phyloP scores from a whole-genome alignment of 768 basidiomycete genomes.

The Boletus rubropictus region DNA sequence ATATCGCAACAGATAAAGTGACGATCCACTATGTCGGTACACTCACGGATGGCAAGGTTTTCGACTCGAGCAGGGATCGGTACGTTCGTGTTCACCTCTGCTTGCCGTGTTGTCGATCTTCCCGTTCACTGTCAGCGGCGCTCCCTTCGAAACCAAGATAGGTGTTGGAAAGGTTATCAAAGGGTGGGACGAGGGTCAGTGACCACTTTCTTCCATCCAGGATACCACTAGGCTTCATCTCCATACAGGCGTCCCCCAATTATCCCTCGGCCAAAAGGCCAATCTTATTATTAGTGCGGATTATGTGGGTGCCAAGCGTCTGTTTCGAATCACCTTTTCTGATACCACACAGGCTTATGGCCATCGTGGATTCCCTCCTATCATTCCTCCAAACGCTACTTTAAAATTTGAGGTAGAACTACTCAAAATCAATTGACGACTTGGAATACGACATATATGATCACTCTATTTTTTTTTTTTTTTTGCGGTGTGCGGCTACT shows the following conservation, averaged over 20 bases:
- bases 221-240: background rate
- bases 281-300: slow-evolving; percentile 63
- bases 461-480: slow-evolving; percentile 9
- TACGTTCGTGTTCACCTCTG: slow-evolving; percentile 26
- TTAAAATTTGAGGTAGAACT: slow-evolving; percentile 84
- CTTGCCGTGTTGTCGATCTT: slow-evolving; percentile 2
- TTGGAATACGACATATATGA: slow-evolving; percentile 19
- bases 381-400: slow-evolving; percentile 71
- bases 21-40: slow-evolving; percentile 78
- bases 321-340: slow-evolving; percentile 3
- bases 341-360: slow-evolving; percentile 57
- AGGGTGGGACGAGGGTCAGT: slow-evolving; percentile 85
- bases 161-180: slow-evolving; percentile 80
- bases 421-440: slow-evolving; percentile 52
- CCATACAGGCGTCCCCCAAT: slow-evolving; percentile 59
- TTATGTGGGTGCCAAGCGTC: slow-evolving; percentile 48
- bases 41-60: slow-evolving; percentile 52
- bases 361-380: slow-evolving; percentile 64
- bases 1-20: slow-evolving; percentile 51
- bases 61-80: slow-evolving; percentile 79
- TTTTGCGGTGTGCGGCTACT: slow-evolving; percentile 15
- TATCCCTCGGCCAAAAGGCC: slow-evolving; percentile 76
- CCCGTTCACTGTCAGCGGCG: slow-evolving; percentile 35
- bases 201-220: background rate
- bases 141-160: slow-evolving; percentile 64